Base-by-base conservation (phyloP, 805 yeast species). In the Saccharomyces eubayanus region DNA sequence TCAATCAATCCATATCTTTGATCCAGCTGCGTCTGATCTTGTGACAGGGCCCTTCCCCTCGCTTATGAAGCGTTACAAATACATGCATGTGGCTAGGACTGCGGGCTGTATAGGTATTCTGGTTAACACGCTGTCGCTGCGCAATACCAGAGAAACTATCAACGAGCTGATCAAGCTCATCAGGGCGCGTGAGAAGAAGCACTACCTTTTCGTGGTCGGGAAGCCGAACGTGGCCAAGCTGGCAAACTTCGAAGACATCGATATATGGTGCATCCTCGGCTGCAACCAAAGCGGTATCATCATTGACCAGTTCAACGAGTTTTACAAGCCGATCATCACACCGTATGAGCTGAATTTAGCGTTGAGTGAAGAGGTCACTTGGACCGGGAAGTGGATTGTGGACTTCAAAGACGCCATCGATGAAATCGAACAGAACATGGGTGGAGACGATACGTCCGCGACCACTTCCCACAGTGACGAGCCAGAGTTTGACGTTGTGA, bases 141-240 rank as follows among this genome's bases (percentile, higher is more conserved):
- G 83, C 41, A 86, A 88, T 63, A 87, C 96, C 5, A 80, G 82
- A 51, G 75, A 68, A n/a, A 72, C 92, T 36, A 75, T 92, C 51
- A 81, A 83, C 52, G 74, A 75, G 31, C 79, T 90, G 6, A 78
- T 81, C 14, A 66, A 73, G 28, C 78, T 85, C 69, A 81, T 94
- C 54, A 78, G 76, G 51, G 76, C 74, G 3, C 90, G 92, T 0
- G 97, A 88, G 1, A 94, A 94, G 71, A 94, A 94, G 65, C 92
- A 88, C 59, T 94, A 94, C 65, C 79, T 89, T 66, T 90, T 94
- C 72, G 98, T 91, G 3, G 98, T 94, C 3, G 99, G 99, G 10
- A 94, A 94, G 68, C 98, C 98, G 9, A 94, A 94, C 64, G 97
- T 94, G 20, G 96, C 99, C 28, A 94, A 94, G 64, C 74, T 94